Base-by-base conservation (phyloP, 331 rosid species). In the Malus hybrid region DNA sequence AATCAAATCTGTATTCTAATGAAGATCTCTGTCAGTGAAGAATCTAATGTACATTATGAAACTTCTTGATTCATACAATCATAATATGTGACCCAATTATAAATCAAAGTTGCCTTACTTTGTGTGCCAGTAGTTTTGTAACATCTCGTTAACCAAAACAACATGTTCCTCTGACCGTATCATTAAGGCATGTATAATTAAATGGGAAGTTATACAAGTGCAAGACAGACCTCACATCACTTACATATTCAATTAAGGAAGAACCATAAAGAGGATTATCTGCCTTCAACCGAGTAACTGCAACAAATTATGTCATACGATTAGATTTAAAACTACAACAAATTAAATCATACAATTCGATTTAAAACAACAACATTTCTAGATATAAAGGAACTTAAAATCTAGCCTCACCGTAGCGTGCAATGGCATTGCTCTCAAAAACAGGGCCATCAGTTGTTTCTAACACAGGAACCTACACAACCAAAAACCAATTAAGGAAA, bases 381-480 rank as follows among this genome's bases (percentile, higher is more conserved):
- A 64, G 42, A 33, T 8, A 79, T 22, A 14, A 56, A 11, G 64
- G 75, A n/a, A 5, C 24, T 28, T 56, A 7, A 44, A 10, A 32
- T 16, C 10, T 10, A 19, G 28, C 32, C 80, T 71, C 79, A 88
- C 96, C 93, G 58, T 93, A 88, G 33, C 97, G 91, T 16, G 98
- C 86, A 50, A 89, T 93, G 48, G 98, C 98, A 79, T 93, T 93
- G 82, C 97, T 93, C 84, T 91, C 98, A 46, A 89, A 93, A 36
- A 93, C 3, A 0, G 93, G 71, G 68, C 97, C 96, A 22, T 93
- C 86, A 0, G 90, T 90, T 8, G 93, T 91, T 79, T 91, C 86
- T 79, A 93, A 64, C 29, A 88, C 88, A 20, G 98, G 97, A 81
- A 88, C 74, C 98, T 91, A 57, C 66, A 57, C 24, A 56, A 22